Base-by-base conservation (phyloP, 2,329 filamentous ascomycete genomes). In the Fusarium goolgardi region DNA sequence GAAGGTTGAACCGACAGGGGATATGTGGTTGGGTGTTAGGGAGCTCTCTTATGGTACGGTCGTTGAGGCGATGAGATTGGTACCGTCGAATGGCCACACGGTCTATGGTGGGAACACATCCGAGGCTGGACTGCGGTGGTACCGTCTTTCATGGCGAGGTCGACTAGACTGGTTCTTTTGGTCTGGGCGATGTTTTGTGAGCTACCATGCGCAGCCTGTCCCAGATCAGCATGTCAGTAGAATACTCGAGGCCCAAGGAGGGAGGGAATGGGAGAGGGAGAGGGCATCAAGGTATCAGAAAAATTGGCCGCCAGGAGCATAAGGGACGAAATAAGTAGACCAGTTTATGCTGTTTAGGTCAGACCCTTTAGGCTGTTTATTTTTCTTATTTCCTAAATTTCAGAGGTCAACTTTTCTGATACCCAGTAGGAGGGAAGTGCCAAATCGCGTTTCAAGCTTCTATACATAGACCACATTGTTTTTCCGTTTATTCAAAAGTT, bases 11-110 rank as follows among this genome's bases (percentile, higher is more conserved):
- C 40, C 34, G 3, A 20, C 7, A 1, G 58, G 60, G 10, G 61
- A 63, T 10, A 63, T 64, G 52, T 63, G 59, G 61, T 37, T 64
- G 12, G 52, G 39, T 2, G n/a, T 18, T 1, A 41, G 45, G 27
- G 3, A 8, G 1, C 9, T 49, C 18, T 16, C 34, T 6, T 8
- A 20, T 2, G 37, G 40, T 3, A 18, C 11, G 2, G 23, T 58
- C 3, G 11, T 64, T 18, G 59, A 64, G 20, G 32, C 35, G 4
- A 37, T 64, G 31, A 58, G 59, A 13, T 21, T 64, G 29, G 52
- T 64, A 13, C 59, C 32, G 7, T 63, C 59, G 15, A 12, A 11
- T 15, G 39, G 39, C 18, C 16, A 39, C 27, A 59, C 34, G 6
- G 16, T 47, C 7, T n/a, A 54, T 41, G 47, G 54, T 13, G 60